A percentile compares a stretch with the other conserved stretches of the same genome.
Evolutionary conservation across 352 stramenopile species (phyloP).

Genomic region (Pythium monospermum): DNA sequence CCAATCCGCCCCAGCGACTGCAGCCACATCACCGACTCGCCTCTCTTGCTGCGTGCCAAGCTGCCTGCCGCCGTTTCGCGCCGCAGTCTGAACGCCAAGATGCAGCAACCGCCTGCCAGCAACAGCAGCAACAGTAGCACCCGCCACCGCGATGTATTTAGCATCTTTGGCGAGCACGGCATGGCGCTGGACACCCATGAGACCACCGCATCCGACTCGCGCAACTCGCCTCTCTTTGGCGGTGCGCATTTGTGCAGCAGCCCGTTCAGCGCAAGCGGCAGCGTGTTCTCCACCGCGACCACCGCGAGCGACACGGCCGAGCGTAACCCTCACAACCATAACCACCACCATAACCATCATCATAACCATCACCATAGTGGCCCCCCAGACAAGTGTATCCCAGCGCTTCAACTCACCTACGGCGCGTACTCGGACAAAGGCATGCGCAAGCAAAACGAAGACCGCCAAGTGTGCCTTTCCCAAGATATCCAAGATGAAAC

Average conservation of each 20-base stretch:
- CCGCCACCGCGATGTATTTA: conserved; percentile 77
- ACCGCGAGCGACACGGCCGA: conserved; percentile 70
- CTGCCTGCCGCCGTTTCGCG: too few species aligned
- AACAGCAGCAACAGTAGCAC: conserved; percentile 23
- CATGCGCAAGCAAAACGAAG: conserved; percentile 71
- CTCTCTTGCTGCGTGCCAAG: conserved; percentile 6
- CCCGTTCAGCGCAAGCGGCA: conserved; percentile 49
- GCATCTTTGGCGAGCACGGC: conserved; percentile 76
- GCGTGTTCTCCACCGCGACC: conserved; percentile 69
- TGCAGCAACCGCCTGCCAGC: too few species aligned
- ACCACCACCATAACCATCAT: conserved; percentile 51
- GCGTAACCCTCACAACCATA: too few species aligned
- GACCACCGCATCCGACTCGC: conserved; percentile 1
- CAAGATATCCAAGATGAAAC: conserved; percentile 49
- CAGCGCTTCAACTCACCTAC: conserved; percentile 51
- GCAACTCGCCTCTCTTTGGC: conserved; percentile 14
- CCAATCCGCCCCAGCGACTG: conserved; percentile 9
- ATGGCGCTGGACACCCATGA: conserved; percentile 54
- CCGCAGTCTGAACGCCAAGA: conserved; percentile 44
- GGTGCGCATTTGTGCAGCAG: conserved; percentile 15
- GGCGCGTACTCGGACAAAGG: conserved; percentile 72
- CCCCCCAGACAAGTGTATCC: conserved; percentile 45
- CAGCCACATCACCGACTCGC: conserved; percentile 1
- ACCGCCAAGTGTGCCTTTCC: conserved; percentile 50
- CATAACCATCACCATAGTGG: conserved; percentile 53